These are phyloP conservation scores for Paracamarosporium sp. DNA, from an alignment of 2,329 filamentous ascomycete species.

Conservation along the genomic window DNA sequence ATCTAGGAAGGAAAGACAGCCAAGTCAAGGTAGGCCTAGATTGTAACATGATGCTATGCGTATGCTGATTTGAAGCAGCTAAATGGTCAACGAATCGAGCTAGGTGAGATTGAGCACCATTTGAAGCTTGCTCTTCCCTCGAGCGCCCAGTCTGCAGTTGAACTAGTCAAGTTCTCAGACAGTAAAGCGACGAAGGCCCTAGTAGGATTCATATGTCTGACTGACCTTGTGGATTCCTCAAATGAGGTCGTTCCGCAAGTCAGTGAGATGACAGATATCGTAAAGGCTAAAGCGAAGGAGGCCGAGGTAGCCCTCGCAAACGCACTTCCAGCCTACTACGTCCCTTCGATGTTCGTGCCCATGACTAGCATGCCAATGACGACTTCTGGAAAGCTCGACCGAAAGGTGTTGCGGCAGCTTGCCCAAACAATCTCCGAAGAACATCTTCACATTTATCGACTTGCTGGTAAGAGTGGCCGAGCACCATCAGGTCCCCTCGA, in stretches of 20 bases:
- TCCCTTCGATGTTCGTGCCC: constrained; percentile 53
- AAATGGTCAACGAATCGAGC: constrained; percentile 54
- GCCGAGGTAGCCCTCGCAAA: constrained; percentile 35
- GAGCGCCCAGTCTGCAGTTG: constrained; percentile 51
- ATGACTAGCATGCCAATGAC: constrained; percentile 50
- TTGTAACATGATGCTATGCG: background rate
- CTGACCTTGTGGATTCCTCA: constrained; percentile 17
- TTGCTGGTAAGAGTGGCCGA: constrained; percentile 38
- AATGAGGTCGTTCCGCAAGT: constrained; percentile 32
- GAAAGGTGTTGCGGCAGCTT: constrained; percentile 46
- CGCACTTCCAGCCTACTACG: constrained; percentile 51
- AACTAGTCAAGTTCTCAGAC: constrained; percentile 43
- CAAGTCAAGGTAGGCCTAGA: constrained; percentile 38
- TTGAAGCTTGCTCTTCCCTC: constrained; percentile 44
- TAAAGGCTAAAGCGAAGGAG: constrained; percentile 27
- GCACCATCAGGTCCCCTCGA: constrained; percentile 33
- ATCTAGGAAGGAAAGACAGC: constrained; percentile 43
- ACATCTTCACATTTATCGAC: constrained; percentile 28
- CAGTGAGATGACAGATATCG: constrained; percentile 25
- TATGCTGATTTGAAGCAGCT: constrained; percentile 43
- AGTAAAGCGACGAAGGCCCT: constrained; percentile 33
- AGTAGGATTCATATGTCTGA: constrained; percentile 36
- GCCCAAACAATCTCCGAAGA: constrained; percentile 40
- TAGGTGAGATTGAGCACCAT: constrained; percentile 55
- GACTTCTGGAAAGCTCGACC: constrained; percentile 53